phyloP scores from a whole-genome alignment of 75 land plant genomes.

The Picea sitchensis region DNA sequence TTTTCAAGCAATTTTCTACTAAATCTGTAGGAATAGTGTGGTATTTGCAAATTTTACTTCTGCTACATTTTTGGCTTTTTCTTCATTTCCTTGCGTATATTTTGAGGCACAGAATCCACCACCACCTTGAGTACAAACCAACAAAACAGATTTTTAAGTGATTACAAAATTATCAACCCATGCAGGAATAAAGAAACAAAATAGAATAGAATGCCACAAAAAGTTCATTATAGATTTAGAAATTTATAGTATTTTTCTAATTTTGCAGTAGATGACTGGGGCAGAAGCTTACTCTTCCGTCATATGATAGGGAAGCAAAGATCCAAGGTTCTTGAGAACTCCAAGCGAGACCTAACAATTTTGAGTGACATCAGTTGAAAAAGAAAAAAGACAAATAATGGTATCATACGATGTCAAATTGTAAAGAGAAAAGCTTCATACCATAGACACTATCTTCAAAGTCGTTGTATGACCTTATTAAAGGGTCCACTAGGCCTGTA shows the following conservation, averaged over 20 bases:
- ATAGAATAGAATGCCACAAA: neutral
- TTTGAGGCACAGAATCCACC: constrained; percentile 15
- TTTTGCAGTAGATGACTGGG: neutral
- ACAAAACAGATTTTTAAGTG: neutral
- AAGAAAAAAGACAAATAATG: neutral
- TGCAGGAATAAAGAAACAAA: neutral
- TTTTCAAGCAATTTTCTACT: too few relatives aligned
- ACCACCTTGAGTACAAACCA: neutral
- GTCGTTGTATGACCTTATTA: constrained; percentile 80
- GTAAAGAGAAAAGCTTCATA: constrained; percentile 15
- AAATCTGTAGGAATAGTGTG: too few relatives aligned
- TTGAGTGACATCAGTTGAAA: neutral
- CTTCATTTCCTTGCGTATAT: constrained; percentile 3
- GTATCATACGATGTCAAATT: neutral
- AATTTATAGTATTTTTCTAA: neutral
- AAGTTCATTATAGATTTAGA: neutral
- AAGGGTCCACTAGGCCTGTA: constrained; percentile 46
- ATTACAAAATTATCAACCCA: neutral
- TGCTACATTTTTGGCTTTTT: too few relatives aligned
- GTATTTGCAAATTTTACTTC: too few relatives aligned
- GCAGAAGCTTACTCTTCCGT: constrained; percentile 87
- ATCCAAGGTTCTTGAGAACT: constrained; percentile 93
- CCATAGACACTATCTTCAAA: constrained; percentile 99
- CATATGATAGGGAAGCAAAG: constrained; percentile 95
- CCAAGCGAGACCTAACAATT: constrained; percentile 82